Evolutionary conservation across 441 rosid genomes (phyloP), one percentile per base, ranked within the genome.

Genomic region (Eutrema salsugineum): DNA sequence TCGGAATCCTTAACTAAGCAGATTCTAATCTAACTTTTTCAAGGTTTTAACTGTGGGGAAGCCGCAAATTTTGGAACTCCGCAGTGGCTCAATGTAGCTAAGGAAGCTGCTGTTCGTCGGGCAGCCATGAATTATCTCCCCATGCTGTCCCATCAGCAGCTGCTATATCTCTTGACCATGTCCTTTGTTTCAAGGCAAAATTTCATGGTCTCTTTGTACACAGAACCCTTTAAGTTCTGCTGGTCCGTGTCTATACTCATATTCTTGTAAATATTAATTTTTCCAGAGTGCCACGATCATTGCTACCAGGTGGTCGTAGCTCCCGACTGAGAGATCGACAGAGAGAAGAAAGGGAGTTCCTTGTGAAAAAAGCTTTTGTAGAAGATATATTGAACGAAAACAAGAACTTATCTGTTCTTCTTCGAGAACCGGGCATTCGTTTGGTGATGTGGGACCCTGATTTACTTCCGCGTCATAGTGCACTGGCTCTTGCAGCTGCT

Each of bases 121-220:
- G 99, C 98, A 63, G 98, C 99, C 54, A 96, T 96, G 98, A 96
- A 90, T 86, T 96, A 91, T 88, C 97, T 94, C 72, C 99, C 99
- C 46, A 96, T 96, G 99, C 94, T 96, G 77, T 96, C 99, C 53
- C 99, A 96, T 85, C 96, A 91, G 81, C 98, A 96, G 83, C 90
- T 96, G 66, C 79, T 96, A 27, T 96, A 93, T 85, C 90, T 93
- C 75, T 82, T 96, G 89, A 94, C 99, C 15, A 91, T 96, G 98
- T 96, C 99, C 24, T 96, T 96, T 75, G 89, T 87, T 75, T 88
- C 93, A 70, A 96, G 98, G 99, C 89, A 38, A 81, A 88, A 32
- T 68, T 56, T 36, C 49, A 49, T 62, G 48, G 61, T 42, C 48
- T 33, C 63, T 77, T 58, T 74, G 43, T 76, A 27, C 63, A 47